phyloP scores from a whole-genome alignment of 192 early-diverging fungal species.

The Umbelopsis isabellina region DNA sequence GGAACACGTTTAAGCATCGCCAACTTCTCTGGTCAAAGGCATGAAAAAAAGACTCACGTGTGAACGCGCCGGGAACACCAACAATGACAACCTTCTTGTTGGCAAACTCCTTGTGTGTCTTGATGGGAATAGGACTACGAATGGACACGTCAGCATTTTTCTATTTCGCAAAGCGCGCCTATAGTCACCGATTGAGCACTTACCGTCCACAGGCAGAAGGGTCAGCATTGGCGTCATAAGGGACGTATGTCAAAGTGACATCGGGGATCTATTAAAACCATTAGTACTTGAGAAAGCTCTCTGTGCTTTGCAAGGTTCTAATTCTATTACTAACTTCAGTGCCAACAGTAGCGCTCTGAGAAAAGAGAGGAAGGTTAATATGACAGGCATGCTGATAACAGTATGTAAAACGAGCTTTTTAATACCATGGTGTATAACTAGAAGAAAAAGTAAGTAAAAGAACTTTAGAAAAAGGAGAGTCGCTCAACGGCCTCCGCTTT shows the following conservation, averaged over 20 bases:
- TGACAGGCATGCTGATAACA: too few species aligned
- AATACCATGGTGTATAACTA: too few species aligned
- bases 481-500: too few species aligned
- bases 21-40: not conserved
- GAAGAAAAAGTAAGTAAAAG: too few species aligned
- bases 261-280: slow-evolving; percentile 27
- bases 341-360: too few species aligned
- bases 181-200: not conserved
- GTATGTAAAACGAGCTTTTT: too few species aligned
- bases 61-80: slow-evolving; percentile 45
- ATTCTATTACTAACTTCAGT: too few species aligned
- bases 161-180: not conserved
- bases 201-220: slow-evolving; percentile 26
- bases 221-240: slow-evolving; percentile 30
- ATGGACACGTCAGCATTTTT: not conserved
- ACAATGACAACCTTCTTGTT: slow-evolving; percentile 68
- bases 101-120: slow-evolving; percentile 49
- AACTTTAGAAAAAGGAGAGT: too few species aligned
- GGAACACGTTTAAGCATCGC: slow-evolving; percentile 35
- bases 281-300: not conserved
- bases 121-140: slow-evolving; percentile 24
- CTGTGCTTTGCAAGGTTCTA: too few species aligned
- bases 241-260: slow-evolving; percentile 29
- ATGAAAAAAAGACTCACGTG: not conserved
- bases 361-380: too few species aligned